Evolutionary conservation across 495 filamentous ascomycete species (phyloP), one percentile per base, ranked within the genome.

Genomic region (Melanomma pulvis-pyrius): DNA sequence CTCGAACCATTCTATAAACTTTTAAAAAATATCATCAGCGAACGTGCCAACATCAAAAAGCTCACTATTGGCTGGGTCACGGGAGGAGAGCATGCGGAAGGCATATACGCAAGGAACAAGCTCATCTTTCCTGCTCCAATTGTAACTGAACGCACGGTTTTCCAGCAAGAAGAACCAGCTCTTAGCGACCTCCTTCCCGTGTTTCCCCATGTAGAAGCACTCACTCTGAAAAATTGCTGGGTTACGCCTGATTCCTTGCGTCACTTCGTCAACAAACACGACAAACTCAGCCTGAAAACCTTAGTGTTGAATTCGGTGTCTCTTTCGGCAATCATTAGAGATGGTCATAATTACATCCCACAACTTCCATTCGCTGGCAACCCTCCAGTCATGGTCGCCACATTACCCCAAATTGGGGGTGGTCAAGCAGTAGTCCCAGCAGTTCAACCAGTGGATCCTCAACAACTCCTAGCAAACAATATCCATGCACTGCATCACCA

Each of bases 21-120:
- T 13, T 75, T 88, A 8, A 34, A 71, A 12, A 57, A 78, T 7
- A 73, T 75, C 52, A 76, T 86, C 41, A 67, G 77, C 1, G 59
- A 50, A 5, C 71, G 71, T 28, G 21, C 71, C 22, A 78, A 75
- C 12, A 79, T 88, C 69, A 80, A 76, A 50, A 77, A 67, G 11
- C 75, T 88, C 1, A 79, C 78, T 26, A 77, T 88, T 24, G 85
- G 85, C 39, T 88, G 82, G 79, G 57, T 78, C 24, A 79, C 79
- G 51, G 85, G 85, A 44, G 85, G 85, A 25, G 85, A 88, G 74
- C 77, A 82, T 46, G 83, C 82, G 13, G 53, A 78, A 46, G 84
- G 85, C 22, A 63, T 81, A 12, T 76, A 74, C 53, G 82, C 84
- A 15, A 79, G 85, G 48, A 83, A 82, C 65, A 72, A 71, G 17